phyloP scores from a whole-genome alignment of 2,329 filamentous ascomycete genomes.

The Ceratocystis lukuohia region DNA sequence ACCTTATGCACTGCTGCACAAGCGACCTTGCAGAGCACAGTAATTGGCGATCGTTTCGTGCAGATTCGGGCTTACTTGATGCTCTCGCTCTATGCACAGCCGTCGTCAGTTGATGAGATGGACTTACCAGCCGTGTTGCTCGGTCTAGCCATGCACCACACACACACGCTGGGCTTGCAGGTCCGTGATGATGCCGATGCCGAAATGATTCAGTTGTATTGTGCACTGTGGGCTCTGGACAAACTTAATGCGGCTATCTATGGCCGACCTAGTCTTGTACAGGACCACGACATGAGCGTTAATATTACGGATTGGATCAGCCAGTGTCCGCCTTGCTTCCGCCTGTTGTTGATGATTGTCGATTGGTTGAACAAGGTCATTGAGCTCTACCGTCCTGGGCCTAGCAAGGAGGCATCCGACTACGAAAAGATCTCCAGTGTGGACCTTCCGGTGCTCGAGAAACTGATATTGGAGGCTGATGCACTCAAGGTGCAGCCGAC shows the following conservation, averaged over 20 bases:
- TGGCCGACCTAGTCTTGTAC: constrained; percentile 45
- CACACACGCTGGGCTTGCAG: constrained; percentile 43
- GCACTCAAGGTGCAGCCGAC: constrained; percentile 37
- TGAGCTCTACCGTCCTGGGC: constrained; percentile 44
- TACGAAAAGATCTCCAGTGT: constrained; percentile 35
- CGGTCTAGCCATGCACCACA: constrained; percentile 42
- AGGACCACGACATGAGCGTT: constrained; percentile 46
- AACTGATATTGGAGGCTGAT: constrained; percentile 41
- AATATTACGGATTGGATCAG: constrained; percentile 38
- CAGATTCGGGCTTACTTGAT: constrained; percentile 42
- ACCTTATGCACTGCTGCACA: constrained; percentile 36
- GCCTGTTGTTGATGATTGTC: constrained; percentile 42
- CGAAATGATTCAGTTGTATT: constrained; percentile 39
- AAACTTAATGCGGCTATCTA: constrained; percentile 46
- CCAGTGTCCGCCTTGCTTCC: constrained; percentile 41
- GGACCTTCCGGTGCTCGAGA: constrained; percentile 44
- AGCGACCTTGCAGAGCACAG: constrained; percentile 38
- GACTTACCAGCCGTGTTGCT: constrained; percentile 42
- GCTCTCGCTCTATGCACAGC: constrained; percentile 47
- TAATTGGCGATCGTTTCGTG: constrained; percentile 41
- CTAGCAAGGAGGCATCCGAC: constrained; percentile 29
- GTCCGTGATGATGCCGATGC: constrained; percentile 33
- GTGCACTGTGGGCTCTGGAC: constrained; percentile 48
- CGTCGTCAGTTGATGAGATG: constrained; percentile 38
- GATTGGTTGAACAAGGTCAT: constrained; percentile 46